A percentile compares a stretch with the other conserved stretches of the same genome.
Conservation (phyloP, 371 early-diverging fungal genomes). For the Mucor saturninus region DNA sequence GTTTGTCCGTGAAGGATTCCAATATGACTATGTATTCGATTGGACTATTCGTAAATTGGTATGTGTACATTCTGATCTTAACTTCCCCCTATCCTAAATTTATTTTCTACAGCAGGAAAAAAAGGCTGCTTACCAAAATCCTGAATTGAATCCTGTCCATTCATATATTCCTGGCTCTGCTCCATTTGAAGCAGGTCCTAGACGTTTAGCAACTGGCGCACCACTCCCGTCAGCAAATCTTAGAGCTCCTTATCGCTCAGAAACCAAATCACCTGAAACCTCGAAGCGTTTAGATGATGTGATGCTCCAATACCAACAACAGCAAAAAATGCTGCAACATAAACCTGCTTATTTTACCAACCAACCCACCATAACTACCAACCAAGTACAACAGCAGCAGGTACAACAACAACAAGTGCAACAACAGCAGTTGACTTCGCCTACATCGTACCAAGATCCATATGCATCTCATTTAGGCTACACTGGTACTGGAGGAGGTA, state of each 20-base stretch:
- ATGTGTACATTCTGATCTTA: constrained; percentile 15
- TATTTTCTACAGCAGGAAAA: constrained; percentile 33
- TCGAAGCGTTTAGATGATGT: constrained; percentile 56
- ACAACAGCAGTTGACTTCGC: constrained; percentile 12
- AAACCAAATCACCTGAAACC: constrained; percentile 52
- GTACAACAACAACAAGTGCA: constrained; percentile 7
- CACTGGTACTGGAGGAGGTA: constrained; percentile 39
- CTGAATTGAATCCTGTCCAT: constrained; percentile 16
- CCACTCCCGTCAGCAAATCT: constrained; percentile 39
- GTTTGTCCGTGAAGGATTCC: constrained; percentile 93
- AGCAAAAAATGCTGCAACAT: constrained; percentile 46
- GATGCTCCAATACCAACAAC: constrained; percentile 57
- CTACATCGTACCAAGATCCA: constrained; percentile 27
- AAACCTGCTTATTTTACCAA: constrained; percentile 24
- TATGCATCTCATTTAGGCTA: constrained; percentile 37
- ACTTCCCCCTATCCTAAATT: background rate
- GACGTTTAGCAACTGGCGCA: constrained; percentile 27
- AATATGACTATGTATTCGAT: constrained; percentile 98
- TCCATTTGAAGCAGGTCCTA: constrained; percentile 22
- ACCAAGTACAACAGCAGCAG: constrained; percentile 23
- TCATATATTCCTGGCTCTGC: constrained; percentile 14
- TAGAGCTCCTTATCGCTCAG: constrained; percentile 39
- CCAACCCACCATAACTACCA: constrained; percentile 10
- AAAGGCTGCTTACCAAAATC: constrained; percentile 21
- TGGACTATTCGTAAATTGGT: constrained; percentile 82